A percentile compares a stretch with the other conserved stretches of the same genome.
phyloP scores from a whole-genome alignment of 2,329 filamentous ascomycete species.

The Ophiocordyceps robertsii region DNA sequence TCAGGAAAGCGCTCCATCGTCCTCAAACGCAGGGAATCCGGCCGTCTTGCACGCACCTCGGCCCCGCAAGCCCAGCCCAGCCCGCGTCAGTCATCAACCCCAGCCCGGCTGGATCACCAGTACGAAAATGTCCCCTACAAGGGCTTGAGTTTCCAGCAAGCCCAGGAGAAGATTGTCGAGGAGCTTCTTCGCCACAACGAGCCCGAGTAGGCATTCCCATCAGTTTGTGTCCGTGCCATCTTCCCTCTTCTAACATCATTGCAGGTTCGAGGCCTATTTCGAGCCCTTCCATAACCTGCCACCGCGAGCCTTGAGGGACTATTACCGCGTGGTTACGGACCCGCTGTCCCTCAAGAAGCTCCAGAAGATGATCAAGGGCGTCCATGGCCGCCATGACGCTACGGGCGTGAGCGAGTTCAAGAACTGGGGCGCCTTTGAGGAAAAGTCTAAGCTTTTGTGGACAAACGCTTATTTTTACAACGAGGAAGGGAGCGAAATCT shows the following conservation, averaged over 20 bases:
- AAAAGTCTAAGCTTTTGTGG: constrained; percentile 73
- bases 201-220: constrained; percentile 36
- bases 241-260: constrained; percentile 12
- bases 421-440: constrained; percentile 69
- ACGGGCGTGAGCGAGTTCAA: constrained; percentile 59
- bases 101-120: constrained; percentile 34
- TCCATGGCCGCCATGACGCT: constrained; percentile 52
- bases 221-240: not conserved
- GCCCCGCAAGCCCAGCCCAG: constrained; percentile 17
- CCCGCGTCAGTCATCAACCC: constrained; percentile 21
- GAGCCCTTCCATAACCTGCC: constrained; percentile 69
- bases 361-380: constrained; percentile 63
- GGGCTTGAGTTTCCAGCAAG: constrained; percentile 67
- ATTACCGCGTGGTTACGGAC: constrained; percentile 72
- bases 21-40: constrained; percentile 22
- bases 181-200: constrained; percentile 59
- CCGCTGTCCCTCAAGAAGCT: constrained; percentile 68
- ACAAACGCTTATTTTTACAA: constrained; percentile 82
- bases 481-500: constrained; percentile 81
- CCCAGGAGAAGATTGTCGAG: constrained; percentile 72
- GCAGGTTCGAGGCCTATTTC: constrained; percentile 55
- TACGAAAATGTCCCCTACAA: constrained; percentile 49
- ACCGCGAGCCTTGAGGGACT: constrained; percentile 63
- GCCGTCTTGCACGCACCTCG: constrained; percentile 19
- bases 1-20: constrained; percentile 24